A percentile compares a stretch with the other conserved stretches of the same genome.
phyloP scores from a whole-genome alignment of 2,329 filamentous ascomycete species.

The Pseudocercospora pini-densiflorae region DNA sequence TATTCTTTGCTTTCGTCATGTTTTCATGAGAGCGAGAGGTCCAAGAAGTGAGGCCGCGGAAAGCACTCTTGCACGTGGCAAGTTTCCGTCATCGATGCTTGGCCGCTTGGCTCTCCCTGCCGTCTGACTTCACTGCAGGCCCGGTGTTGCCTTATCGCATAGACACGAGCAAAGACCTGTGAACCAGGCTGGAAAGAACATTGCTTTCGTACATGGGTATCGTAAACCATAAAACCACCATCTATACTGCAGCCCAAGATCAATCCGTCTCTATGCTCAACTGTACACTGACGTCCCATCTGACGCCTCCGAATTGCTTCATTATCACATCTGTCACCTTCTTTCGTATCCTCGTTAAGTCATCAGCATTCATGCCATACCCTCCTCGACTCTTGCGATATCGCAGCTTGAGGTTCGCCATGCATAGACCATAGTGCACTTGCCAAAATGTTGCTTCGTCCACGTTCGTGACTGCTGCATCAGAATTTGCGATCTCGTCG shows the following conservation, averaged over 20 bases:
- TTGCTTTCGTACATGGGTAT: conserved; percentile 1
- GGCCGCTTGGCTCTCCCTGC: not conserved
- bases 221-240: not conserved
- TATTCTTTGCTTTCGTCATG: not conserved
- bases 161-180: not conserved
- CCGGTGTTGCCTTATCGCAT: not conserved
- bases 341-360: conserved; percentile 73
- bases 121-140: not conserved
- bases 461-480: conserved; percentile 74
- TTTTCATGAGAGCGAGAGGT: not conserved
- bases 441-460: conserved; percentile 98
- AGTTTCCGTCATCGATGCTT: not conserved
- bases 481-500: conserved; percentile 75
- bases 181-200: not conserved
- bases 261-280: conserved; percentile 51
- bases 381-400: conserved; percentile 63
- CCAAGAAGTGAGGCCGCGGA: not conserved
- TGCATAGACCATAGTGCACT: conserved; percentile 94
- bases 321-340: conserved; percentile 78
- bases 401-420: conserved; percentile 89
- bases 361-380: conserved; percentile 58
- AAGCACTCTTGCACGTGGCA: not conserved
- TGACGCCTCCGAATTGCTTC: conserved; percentile 82
- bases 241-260: not conserved
- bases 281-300: conserved; percentile 94